These are phyloP conservation scores for Schizonepeta tenuifolia DNA, from an alignment of 257 asterid species.

Conservation along the genomic window DNA sequence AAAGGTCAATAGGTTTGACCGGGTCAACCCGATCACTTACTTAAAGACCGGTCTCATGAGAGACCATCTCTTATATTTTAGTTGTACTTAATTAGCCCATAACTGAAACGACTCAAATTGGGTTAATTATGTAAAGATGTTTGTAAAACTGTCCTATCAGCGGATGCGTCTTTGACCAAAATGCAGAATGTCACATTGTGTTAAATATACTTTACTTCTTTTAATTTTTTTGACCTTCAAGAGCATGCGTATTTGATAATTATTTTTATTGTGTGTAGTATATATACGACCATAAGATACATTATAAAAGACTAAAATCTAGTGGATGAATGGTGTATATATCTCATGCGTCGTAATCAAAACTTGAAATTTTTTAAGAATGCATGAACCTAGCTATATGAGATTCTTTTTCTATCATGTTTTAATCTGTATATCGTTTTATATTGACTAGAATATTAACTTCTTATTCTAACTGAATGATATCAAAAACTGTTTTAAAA, in stretches of 20 bases:
- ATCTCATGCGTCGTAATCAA: constrained; percentile 35
- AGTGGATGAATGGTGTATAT: constrained; percentile 26
- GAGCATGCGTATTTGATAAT: constrained; percentile 31
- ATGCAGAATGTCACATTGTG: neutral
- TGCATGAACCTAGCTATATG: constrained; percentile 33
- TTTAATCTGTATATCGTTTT: neutral
- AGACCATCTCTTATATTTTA: too few relatives aligned
- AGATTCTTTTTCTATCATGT: neutral
- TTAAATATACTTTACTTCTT: neutral
- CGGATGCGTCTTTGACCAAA: constrained; percentile 51
- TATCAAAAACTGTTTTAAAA: too few relatives aligned
- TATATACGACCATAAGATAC: constrained; percentile 28
- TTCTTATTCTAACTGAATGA: neutral
- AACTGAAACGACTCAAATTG: constrained; percentile 14
- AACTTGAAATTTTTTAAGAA: neutral
- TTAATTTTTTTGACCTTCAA: constrained; percentile 23
- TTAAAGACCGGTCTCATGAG: too few relatives aligned
- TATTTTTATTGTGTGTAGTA: neutral
- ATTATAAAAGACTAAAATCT: constrained; percentile 21
- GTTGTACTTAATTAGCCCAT: constrained; percentile 4
- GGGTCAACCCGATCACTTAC: too few relatives aligned
- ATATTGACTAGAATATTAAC: neutral
- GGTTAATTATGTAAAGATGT: constrained; percentile 2
- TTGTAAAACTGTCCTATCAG: constrained; percentile 3
- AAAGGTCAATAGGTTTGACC: too few relatives aligned